These are phyloP conservation scores for Phytophthora hibernalis DNA, from an alignment of 352 stramenopile species.

Conservation along the genomic window DNA sequence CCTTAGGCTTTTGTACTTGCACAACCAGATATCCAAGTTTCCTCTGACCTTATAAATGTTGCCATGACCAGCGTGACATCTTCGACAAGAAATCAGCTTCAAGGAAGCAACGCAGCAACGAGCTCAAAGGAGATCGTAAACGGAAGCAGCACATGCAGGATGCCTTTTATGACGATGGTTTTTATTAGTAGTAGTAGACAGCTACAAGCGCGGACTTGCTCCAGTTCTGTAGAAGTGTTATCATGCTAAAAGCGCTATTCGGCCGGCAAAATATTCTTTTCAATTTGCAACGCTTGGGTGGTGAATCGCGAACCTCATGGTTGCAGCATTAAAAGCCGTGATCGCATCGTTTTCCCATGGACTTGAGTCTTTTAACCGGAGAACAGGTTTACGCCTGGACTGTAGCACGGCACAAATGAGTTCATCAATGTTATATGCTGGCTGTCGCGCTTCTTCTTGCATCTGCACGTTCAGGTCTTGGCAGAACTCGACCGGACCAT, in stretches of 20 bases:
- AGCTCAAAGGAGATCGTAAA: conserved; percentile 78
- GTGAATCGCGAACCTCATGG: too few species aligned
- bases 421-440: too few species aligned
- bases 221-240: conserved; percentile 15
- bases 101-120: conserved; percentile 82
- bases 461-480: background rate
- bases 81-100: conserved; percentile 86
- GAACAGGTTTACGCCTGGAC: too few species aligned
- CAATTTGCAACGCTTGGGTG: too few species aligned
- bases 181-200: conserved; percentile 18
- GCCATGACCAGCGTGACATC: conserved; percentile 59
- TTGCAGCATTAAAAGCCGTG: too few species aligned
- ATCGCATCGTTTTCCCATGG: too few species aligned
- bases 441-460: too few species aligned
- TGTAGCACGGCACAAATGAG: too few species aligned
- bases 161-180: conserved; percentile 67
- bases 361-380: too few species aligned
- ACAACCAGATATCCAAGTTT: background rate
- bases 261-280: background rate
- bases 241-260: background rate
- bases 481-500: background rate
- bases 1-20: background rate
- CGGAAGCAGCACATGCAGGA: conserved; percentile 85
- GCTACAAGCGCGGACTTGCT: conserved; percentile 5
- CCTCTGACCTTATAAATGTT: conserved; percentile 15